phyloP scores from a whole-genome alignment of 2,329 filamentous ascomycete genomes.

The Trichophyton mentagrophytes region DNA sequence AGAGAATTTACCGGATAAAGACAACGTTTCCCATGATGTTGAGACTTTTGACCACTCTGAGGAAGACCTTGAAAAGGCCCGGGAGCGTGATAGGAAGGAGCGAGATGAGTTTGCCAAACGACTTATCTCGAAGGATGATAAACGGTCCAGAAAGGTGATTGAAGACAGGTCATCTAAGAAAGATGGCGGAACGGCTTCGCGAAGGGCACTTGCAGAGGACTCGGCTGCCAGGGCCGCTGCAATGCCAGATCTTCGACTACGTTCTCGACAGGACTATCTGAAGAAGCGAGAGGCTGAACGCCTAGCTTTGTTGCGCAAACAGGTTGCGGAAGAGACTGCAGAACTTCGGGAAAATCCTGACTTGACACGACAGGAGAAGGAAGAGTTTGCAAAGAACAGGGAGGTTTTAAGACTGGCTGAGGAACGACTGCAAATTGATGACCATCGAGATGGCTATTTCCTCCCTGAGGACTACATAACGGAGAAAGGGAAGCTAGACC shows the following conservation, averaged over 20 bases:
- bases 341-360: conserved; percentile 65
- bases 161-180: conserved; percentile 46
- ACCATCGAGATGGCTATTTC: conserved; percentile 80
- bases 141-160: conserved; percentile 55
- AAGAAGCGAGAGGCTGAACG: conserved; percentile 84
- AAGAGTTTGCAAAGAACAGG: conserved; percentile 77
- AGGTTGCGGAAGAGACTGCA: conserved; percentile 77
- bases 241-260: conserved; percentile 67
- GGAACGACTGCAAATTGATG: conserved; percentile 75
- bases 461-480: conserved; percentile 94
- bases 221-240: conserved; percentile 54
- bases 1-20: conserved; percentile 6
- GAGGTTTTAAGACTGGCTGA: conserved; percentile 72
- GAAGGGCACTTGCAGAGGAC: conserved; percentile 54
- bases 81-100: conserved; percentile 57
- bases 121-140: conserved; percentile 57
- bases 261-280: conserved; percentile 82
- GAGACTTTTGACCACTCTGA: conserved; percentile 48
- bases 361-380: conserved; percentile 66
- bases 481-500: conserved; percentile 79
- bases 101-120: conserved; percentile 69
- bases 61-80: conserved; percentile 41
- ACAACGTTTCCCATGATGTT: conserved; percentile 22
- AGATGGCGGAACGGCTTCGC: conserved; percentile 46
- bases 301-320: conserved; percentile 71